These are phyloP conservation scores for Apiotrichum siamense DNA, from an alignment of 1,284 basidiomycete genomes.

Conservation along the genomic window DNA sequence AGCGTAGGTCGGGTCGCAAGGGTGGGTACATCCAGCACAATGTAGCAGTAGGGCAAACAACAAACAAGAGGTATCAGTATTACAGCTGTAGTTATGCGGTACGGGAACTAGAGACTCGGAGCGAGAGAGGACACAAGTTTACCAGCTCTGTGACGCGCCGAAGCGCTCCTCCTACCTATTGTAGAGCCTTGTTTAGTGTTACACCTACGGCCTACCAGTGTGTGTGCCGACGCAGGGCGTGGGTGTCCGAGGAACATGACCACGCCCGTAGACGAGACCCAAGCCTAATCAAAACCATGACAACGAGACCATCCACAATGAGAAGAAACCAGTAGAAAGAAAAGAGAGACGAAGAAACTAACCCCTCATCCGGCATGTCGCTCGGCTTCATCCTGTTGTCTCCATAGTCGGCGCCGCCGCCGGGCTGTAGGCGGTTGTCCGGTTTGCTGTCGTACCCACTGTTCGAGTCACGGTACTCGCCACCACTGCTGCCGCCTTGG, in stretches of 20 bases:
- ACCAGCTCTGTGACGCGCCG: no score
- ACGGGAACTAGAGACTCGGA: neutral
- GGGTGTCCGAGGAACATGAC: no score
- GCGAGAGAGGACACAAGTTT: neutral
- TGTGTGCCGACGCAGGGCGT: no score
- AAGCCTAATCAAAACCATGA: neutral
- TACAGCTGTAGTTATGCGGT: constrained; percentile 3
- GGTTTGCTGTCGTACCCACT: neutral
- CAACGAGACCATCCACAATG: neutral
- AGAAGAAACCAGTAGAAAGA: constrained; percentile 12
- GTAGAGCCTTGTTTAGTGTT: neutral
- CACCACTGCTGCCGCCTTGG: neutral
- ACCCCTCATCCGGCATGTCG: constrained; percentile 99
- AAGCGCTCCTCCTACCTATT: neutral
- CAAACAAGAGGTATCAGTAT: constrained; percentile 3
- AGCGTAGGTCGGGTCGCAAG: neutral
- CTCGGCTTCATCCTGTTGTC: constrained; percentile 61
- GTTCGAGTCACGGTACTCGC: neutral
- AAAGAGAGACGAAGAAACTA: constrained; percentile 51
- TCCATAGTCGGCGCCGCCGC: neutral
- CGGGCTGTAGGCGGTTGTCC: neutral
- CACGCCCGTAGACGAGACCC: neutral
- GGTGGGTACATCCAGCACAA: constrained; percentile 8
- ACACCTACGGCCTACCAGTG: neutral
- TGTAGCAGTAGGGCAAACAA: constrained; percentile 3